Conservation (phyloP, 2,329 filamentous ascomycete genomes). For the Verticillium klebahnii region DNA sequence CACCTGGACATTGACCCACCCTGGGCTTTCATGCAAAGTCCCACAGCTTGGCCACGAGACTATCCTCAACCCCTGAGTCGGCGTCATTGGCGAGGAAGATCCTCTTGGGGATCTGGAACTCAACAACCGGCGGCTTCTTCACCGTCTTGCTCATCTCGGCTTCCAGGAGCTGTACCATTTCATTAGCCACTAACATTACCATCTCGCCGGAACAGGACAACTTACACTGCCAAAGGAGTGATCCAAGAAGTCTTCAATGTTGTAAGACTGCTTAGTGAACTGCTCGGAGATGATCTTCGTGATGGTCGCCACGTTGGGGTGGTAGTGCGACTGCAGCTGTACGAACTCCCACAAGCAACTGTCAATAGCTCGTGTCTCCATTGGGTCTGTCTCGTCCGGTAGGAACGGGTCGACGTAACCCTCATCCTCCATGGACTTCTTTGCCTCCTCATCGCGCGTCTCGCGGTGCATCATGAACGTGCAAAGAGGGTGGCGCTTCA, state of each 20-base stretch:
- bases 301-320: conserved; percentile 92
- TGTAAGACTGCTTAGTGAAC: conserved; percentile 93
- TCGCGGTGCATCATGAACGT: conserved; percentile 95
- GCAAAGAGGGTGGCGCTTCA: conserved; percentile 83
- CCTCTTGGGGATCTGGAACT: conserved; percentile 88
- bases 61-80: conserved; percentile 43
- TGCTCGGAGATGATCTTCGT: conserved; percentile 93
- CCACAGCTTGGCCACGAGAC: conserved; percentile 57
- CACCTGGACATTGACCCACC: neutral
- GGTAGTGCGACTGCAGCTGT: conserved; percentile 86
- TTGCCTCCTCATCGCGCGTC: conserved; percentile 51
- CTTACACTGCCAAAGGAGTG: conserved; percentile 81
- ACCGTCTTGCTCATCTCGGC: conserved; percentile 78
- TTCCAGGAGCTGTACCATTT: conserved; percentile 62
- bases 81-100: conserved; percentile 60
- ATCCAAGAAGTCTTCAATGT: conserved; percentile 94
- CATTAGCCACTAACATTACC: conserved; percentile 23
- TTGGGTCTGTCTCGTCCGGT: conserved; percentile 71
- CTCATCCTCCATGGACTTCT: conserved; percentile 54
- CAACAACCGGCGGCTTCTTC: conserved; percentile 82
- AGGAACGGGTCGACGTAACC: conserved; percentile 71
- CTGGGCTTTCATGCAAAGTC: conserved; percentile 36
- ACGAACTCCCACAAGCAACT: conserved; percentile 95
- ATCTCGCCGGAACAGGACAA: conserved; percentile 14
- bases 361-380: conserved; percentile 81